phyloP scores from a whole-genome alignment of 169 alveolate genomes.

The Cardiosporidium cionae region DNA sequence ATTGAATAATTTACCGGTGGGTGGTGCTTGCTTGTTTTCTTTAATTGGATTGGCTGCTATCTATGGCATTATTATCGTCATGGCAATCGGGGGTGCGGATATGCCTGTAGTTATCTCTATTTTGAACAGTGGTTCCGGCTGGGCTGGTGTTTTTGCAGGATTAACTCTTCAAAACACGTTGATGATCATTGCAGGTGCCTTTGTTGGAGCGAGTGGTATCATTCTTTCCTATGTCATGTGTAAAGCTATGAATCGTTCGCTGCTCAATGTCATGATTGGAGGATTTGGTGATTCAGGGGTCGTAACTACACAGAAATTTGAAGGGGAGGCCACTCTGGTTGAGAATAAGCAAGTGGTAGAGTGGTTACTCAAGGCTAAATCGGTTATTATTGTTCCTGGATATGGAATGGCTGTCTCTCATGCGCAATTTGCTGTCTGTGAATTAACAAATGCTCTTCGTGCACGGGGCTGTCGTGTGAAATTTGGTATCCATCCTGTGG shows the following conservation, averaged over 20 bases:
- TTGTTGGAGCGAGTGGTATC: slow-evolving; percentile 89
- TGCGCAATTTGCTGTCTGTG: slow-evolving; percentile 69
- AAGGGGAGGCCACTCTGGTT: neutral
- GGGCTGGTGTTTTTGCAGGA: slow-evolving; percentile 59
- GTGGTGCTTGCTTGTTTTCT: slow-evolving; percentile 6
- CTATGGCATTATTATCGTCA: slow-evolving; percentile 6
- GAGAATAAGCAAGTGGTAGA: slow-evolving; percentile 58
- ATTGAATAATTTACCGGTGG: neutral
- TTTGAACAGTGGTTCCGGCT: slow-evolving; percentile 67
- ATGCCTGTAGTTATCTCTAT: slow-evolving; percentile 50
- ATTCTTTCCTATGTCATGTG: slow-evolving; percentile 89
- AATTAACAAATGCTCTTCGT: slow-evolving; percentile 47
- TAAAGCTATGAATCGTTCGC: slow-evolving; percentile 83
- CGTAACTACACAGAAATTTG: slow-evolving; percentile 30
- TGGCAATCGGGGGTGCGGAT: slow-evolving; percentile 25
- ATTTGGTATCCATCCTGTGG: slow-evolving; percentile 93
- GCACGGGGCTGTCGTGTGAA: slow-evolving; percentile 60
- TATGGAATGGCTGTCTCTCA: slow-evolving; percentile 88
- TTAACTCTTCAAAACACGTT: slow-evolving; percentile 75
- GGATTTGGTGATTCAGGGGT: slow-evolving; percentile 53
- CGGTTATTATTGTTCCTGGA: slow-evolving; percentile 86
- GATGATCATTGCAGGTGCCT: slow-evolving; percentile 83
- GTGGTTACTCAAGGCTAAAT: slow-evolving; percentile 54
- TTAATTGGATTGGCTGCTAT: neutral
- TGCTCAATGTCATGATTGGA: slow-evolving; percentile 73